These are phyloP conservation scores for Coriaria nepalensis DNA, from an alignment of 306 rosid species.

Conservation along the genomic window DNA sequence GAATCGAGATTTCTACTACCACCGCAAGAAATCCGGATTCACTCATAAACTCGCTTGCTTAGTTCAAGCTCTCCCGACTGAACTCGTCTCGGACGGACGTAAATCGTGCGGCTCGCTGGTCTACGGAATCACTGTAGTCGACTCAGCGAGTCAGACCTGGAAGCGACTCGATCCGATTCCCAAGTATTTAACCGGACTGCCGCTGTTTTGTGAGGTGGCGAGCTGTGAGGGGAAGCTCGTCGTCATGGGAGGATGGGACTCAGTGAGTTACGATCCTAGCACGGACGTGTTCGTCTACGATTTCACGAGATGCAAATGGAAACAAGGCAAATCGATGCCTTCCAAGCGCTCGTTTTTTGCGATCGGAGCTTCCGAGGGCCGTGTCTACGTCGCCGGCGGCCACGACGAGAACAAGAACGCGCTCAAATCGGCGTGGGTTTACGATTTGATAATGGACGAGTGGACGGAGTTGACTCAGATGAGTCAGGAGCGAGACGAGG, in stretches of 20 bases:
- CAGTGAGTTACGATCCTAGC: constrained; percentile 31
- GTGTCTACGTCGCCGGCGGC: constrained; percentile 36
- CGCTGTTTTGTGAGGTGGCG: constrained; percentile 35
- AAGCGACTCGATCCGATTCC: constrained; percentile 32
- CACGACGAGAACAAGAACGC: constrained; percentile 50
- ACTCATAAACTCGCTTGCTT: constrained; percentile 28
- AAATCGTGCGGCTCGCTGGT: constrained; percentile 13
- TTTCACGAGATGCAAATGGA: constrained; percentile 27
- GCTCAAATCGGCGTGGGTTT: constrained; percentile 31
- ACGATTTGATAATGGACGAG: constrained; percentile 25
- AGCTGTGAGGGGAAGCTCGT: constrained; percentile 41
- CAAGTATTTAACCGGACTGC: constrained; percentile 29
- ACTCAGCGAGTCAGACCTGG: constrained; percentile 25
- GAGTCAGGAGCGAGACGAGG: constrained; percentile 50
- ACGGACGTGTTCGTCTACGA: constrained; percentile 38
- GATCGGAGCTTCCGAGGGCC: constrained; percentile 22
- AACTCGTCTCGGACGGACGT: not conserved
- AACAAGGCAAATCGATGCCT: constrained; percentile 31
- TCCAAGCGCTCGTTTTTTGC: constrained; percentile 37
- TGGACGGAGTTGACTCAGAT: constrained; percentile 30
- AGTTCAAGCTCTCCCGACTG: constrained; percentile 26
- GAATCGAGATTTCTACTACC: constrained; percentile 25
- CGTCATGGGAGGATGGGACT: constrained; percentile 56
- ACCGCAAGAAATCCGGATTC: constrained; percentile 23
- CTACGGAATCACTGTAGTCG: constrained; percentile 31